A percentile compares a stretch with the other conserved stretches of the same genome.
phyloP scores from a whole-genome alignment of 2,329 filamentous ascomycete species.

The Botrytis pseudocinerea region DNA sequence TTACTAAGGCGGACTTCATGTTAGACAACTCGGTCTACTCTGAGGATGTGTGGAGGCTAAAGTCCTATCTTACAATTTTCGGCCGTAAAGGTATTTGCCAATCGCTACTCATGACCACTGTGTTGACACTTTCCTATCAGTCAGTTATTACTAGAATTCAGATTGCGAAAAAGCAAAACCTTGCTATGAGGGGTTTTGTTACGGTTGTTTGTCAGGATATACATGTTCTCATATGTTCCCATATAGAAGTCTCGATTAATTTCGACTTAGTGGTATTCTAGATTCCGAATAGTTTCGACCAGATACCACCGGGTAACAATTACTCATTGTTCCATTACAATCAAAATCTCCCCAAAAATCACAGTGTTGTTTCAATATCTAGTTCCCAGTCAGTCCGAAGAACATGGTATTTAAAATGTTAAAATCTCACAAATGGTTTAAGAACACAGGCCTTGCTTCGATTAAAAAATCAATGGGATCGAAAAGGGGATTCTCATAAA shows the following conservation, averaged over 20 bases:
- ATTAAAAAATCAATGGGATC: not conserved
- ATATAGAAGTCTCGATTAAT: not conserved
- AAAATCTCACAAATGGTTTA: not conserved
- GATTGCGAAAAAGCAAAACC: not conserved
- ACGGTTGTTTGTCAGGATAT: not conserved
- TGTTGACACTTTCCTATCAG: not conserved
- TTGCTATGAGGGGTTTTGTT: not conserved
- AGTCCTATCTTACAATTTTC: not conserved
- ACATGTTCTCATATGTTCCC: not conserved
- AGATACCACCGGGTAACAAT: not conserved
- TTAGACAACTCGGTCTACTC: not conserved
- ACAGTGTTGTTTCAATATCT: not conserved
- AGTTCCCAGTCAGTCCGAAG: not conserved
- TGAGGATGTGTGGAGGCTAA: not conserved
- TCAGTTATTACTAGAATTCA: not conserved
- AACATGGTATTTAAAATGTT: not conserved
- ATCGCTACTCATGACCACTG: not conserved
- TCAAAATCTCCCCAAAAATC: not conserved
- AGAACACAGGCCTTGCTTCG: not conserved
- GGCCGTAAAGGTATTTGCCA: not conserved
- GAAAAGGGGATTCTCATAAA: not conserved
- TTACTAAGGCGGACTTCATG: not conserved
- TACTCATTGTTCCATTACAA: not conserved
- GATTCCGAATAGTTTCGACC: not conserved
- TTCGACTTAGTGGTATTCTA: not conserved